Evolutionary conservation across 257 asterid genomes (phyloP).

Genomic region (Gynochthodes officinalis): DNA sequence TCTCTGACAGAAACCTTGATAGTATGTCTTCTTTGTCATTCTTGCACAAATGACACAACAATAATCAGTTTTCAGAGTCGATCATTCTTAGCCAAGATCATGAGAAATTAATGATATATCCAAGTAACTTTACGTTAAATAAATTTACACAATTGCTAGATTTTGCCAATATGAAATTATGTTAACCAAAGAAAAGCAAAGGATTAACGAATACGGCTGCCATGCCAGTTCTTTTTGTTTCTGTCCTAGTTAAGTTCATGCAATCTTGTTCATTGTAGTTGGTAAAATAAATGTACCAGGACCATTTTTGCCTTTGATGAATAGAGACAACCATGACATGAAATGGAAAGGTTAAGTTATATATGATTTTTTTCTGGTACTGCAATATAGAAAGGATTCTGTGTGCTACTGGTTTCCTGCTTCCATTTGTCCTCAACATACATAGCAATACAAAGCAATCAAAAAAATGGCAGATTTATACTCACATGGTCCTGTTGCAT

Average conservation of each 20-base stretch:
- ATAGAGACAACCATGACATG: neutral
- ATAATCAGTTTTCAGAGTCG: neutral
- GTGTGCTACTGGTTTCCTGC: neutral
- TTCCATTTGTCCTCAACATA: neutral
- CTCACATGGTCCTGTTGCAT: slow-evolving; percentile 37
- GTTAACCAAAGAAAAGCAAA: neutral
- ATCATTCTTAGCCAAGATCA: neutral
- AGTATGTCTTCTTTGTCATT: slow-evolving; percentile 65
- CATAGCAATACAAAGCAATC: neutral
- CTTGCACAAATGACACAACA: slow-evolving; percentile 31
- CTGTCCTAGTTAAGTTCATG: neutral
- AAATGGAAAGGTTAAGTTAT: neutral
- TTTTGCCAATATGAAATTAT: neutral
- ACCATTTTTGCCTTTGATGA: neutral
- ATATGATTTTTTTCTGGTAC: neutral
- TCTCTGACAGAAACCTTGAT: slow-evolving; percentile 60
- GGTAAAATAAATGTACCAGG: no score
- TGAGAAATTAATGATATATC: no score
- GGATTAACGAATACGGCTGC: neutral
- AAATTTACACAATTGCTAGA: neutral
- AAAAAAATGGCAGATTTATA: neutral
- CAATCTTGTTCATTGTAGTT: no score
- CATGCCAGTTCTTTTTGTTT: neutral
- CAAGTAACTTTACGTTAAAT: neutral
- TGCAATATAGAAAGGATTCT: neutral